phyloP scores from a whole-genome alignment of 2,329 filamentous ascomycete species.

The Colletotrichum sp. region DNA sequence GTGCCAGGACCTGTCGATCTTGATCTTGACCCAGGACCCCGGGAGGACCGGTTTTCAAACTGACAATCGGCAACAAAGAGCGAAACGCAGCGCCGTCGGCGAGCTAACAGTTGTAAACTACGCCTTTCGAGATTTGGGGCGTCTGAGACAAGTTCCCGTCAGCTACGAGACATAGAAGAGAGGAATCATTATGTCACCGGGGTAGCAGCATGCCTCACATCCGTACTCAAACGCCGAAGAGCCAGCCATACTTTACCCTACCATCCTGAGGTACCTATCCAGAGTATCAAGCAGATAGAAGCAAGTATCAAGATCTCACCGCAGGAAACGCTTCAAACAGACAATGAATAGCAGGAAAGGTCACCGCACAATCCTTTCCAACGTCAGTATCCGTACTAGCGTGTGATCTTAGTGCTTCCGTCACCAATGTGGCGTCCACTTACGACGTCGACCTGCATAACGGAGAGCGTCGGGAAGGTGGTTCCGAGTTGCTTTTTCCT shows the following conservation, averaged over 20 bases:
- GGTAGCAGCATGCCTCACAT: not conserved
- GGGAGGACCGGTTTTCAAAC: not conserved
- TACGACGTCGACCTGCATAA: not conserved
- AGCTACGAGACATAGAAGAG: not conserved
- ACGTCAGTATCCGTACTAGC: not conserved
- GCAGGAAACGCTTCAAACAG: not conserved
- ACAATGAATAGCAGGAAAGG: not conserved
- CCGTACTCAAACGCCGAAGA: not conserved
- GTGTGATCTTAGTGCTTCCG: not conserved
- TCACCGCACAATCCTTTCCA: not conserved
- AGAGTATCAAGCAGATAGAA: not conserved
- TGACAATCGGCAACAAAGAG: conserved; percentile 2
- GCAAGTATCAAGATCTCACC: not conserved
- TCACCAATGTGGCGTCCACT: conserved; percentile 10
- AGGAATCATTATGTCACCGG: not conserved
- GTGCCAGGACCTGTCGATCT: not conserved
- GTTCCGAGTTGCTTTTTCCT: not conserved
- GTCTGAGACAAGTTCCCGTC: not conserved
- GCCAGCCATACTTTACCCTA: not conserved
- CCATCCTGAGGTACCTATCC: not conserved
- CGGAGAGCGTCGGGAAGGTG: not conserved
- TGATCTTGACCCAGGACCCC: not conserved
- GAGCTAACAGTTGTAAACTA: not conserved
- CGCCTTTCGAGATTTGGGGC: not conserved
- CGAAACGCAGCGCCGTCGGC: not conserved